Base-by-base conservation (phyloP, 352 stramenopile species). In the Phytopythium sindhum region DNA sequence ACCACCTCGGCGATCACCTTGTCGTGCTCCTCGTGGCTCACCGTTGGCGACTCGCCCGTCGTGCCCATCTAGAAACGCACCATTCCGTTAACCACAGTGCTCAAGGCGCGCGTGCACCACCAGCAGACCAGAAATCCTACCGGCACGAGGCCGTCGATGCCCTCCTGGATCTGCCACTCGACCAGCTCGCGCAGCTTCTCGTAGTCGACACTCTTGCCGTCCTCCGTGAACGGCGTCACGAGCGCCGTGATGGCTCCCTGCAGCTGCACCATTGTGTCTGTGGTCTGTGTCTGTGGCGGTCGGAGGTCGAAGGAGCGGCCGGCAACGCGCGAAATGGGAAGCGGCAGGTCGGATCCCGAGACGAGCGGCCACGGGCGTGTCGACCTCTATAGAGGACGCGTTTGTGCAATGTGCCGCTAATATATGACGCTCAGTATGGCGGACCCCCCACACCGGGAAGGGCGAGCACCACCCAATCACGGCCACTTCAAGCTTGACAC, bases 81-180 rank as follows among this genome's bases (percentile, higher is more conserved):
- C 33, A 39, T 15, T 39, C 33, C 14, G 33, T 39, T 11, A 39
- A 39, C 10, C 33, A 39, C 33, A 2, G n/a, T n/a, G n/a, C n/a
- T n/a, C n/a, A n/a, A n/a, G n/a, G n/a, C n/a, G n/a, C n/a, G 7
- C 26, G 39, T 4, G 11, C 35, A 17, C 41, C n/a, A 39, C 14
- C 8, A 24, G 29, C 35, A n/a, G n/a, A n/a, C n/a, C n/a, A n/a
- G n/a, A 28, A 2, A 45, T 77, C 84, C 29, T 75, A 93, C 81
- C 65, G 97, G 95, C 60, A 98, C 98, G 26, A 99, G 80, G 60
- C 97, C 97, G 74, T 99, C 95, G 55, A 98, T 99, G 65, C 92
- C 93, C 57, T 95, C 74, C 65, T 94, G 77, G 56, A 99, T 84
- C 75, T 99, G 97, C 76, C 78, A 92, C 55, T 96, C 89, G 57